Conservation (phyloP, 305 asterid genomes). For the Plantago lanceolata region DNA sequence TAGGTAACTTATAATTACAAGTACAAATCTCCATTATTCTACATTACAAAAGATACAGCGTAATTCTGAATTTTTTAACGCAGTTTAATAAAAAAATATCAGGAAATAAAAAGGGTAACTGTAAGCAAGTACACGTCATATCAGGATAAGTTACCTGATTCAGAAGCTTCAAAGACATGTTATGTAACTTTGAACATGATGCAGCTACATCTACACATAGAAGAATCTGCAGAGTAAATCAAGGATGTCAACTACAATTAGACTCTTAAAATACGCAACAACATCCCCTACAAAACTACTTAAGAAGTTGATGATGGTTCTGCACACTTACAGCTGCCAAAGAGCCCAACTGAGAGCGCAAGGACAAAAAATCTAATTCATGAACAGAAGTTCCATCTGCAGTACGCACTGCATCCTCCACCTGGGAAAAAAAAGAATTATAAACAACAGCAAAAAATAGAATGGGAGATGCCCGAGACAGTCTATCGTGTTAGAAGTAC, state of each 20-base stretch:
- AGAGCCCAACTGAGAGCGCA: conserved; percentile 88
- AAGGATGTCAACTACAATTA: conserved; percentile 22
- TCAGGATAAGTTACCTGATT: conserved; percentile 55
- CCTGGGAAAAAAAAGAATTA: conserved; percentile 42
- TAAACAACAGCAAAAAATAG: no score
- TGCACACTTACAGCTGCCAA: conserved; percentile 75
- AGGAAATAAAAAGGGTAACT: conserved; percentile 16
- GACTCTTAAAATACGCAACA: conserved; percentile 25
- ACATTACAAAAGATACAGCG: background rate
- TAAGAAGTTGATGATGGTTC: conserved; percentile 26
- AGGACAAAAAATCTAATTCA: conserved; percentile 68
- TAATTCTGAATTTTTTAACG: conserved; percentile 8
- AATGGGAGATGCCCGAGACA: background rate
- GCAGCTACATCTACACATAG: conserved; percentile 92
- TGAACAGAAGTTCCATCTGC: conserved; percentile 77
- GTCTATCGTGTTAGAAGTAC: background rate
- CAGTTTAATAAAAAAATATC: conserved; percentile 2
- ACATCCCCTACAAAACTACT: conserved; percentile 26
- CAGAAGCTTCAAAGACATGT: conserved; percentile 74
- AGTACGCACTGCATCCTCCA: conserved; percentile 88
- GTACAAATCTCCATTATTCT: background rate
- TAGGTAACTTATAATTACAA: background rate
- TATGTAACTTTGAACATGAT: conserved; percentile 70
- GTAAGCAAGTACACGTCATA: conserved; percentile 21
- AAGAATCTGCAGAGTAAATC: conserved; percentile 59